Base-by-base conservation (phyloP, 495 filamentous ascomycete genomes). In the Cryomyces minteri region DNA sequence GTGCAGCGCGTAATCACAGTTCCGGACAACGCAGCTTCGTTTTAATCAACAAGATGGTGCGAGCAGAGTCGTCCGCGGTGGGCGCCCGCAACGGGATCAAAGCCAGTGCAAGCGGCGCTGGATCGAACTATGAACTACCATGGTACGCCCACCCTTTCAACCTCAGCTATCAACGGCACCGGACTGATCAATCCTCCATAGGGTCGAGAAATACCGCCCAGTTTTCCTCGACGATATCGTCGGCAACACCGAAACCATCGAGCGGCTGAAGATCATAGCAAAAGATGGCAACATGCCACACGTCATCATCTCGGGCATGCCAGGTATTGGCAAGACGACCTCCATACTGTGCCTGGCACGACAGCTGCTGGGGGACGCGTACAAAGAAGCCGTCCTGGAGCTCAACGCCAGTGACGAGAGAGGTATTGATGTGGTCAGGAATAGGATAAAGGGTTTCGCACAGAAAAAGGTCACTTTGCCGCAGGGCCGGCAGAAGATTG, bases 241-340 rank as follows among this genome's bases (percentile, higher is more conserved):
- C 45, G 90, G 90, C 49, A 99, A 99, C 59, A 92, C 79, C 9
- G 90, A 99, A 60, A 99, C 90, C 0, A 80, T 99, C 53, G 92
- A 95, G 62, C 82, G 90, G 14, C 68, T 99, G 52, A 96, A 99
- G 62, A 96, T 99, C 53, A 99, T 99, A 52, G 88, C 92, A 12
- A 90, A 87, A 62, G 90, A 99, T 69, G 90, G 90, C 54, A 99
- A 99, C 65, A 94, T 99, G 84, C 90, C 90, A 5, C 90, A 99
- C 63, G 69, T 99, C 58, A 99, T 99, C 62, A 99, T 99, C 56
- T 94, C 87, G 6, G 90, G 90, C 48, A 95, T 94, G 90, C 90
- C 90, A 6, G 90, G 90, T 57, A 99, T 96, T 60, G 90, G 90
- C 67, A 99, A 99, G 72, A 99, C 90, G 6, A 96, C 90, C 5